Base-by-base conservation (phyloP, 768 basidiomycete genomes). In the Leccinellum albellum region DNA sequence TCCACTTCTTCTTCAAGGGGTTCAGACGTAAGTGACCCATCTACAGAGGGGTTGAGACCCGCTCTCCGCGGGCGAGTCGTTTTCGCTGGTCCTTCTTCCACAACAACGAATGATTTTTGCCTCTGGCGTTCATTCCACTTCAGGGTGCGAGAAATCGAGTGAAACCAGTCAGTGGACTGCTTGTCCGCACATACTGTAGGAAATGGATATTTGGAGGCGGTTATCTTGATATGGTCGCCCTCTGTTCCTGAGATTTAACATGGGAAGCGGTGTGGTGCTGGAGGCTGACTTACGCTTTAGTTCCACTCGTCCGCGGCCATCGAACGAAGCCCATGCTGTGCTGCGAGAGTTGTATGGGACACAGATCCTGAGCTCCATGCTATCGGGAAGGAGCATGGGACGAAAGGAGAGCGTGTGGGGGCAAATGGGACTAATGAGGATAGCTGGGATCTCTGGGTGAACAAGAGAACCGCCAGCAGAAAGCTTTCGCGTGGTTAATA, bases 101-200 rank as follows among this genome's bases (percentile, higher is more conserved):
- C 93, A 20, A 99, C 91, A 44, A 98, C 97, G 63, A 98, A 98
- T 6, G 94, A 97, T 70, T 98, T 99, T 70, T 99, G 97, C 47
- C 97, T 85, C 74, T 98, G 94, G 23, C 96, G 86, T 73, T 99
- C 96, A 75, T 99, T 99, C 97, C 97, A 98, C 71, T 98, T 96
- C 50, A 99, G 79, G 9, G 96, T 99, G 23, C 97, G 84, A 33
- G 93, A 92, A 61, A 99, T 98, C 4, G 96, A 84, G 60, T 93
- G 87, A 85, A 99, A 98, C 97, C 97, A 99, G 68, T 99, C 97
- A 3, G 91, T 92, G 20, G 94, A 97, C 69, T 97, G 95, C 60
- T 95, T 97, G 70, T 97, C 92, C 7, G 93, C 94, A 66, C 96
- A 98, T 6, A 99, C 94, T 3, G 97, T 98, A 7, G 97, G 97